phyloP scores from a whole-genome alignment of 2,329 filamentous ascomycete genomes.

The Claviceps paspali region DNA sequence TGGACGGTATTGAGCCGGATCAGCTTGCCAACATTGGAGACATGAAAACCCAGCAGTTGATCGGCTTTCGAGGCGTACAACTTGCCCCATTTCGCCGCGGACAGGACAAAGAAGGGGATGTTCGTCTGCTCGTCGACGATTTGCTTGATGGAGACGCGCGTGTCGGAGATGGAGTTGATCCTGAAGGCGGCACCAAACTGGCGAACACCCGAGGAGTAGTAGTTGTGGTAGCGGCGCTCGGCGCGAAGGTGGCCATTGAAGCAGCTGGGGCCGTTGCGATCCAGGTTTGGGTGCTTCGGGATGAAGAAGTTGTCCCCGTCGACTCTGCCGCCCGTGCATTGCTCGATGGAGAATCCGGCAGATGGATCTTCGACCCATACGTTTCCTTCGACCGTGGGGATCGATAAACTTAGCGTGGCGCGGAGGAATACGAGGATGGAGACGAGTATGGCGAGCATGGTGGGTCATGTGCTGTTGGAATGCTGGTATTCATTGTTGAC shows the following conservation, averaged over 20 bases:
- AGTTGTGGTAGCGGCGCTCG: conserved; percentile 10
- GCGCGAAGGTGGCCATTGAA: conserved; percentile 11
- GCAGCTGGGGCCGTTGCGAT: conserved; percentile 9
- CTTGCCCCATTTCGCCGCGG: conserved; percentile 6
- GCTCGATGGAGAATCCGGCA: conserved; percentile 2
- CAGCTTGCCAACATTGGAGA: conserved; percentile 8
- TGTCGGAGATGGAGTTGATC: conserved; percentile 11
- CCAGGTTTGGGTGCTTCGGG: conserved; percentile 9
- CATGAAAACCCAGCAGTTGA: too few species aligned
- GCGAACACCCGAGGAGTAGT: conserved; percentile 9
- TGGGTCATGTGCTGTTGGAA: too few species aligned
- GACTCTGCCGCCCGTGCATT: conserved; percentile 9
- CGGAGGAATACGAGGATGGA: not conserved
- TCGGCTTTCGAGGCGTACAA: conserved; percentile 12
- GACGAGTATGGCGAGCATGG: not conserved
- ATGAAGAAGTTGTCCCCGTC: conserved; percentile 8
- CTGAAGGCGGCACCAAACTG: conserved; percentile 12
- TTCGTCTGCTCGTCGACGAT: conserved; percentile 7
- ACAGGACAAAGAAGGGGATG: conserved; percentile 11
- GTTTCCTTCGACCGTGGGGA: not conserved
- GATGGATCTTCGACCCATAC: not conserved
- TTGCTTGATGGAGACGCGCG: conserved; percentile 12
- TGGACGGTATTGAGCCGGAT: conserved; percentile 14
- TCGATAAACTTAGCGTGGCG: not conserved
- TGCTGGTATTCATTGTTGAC: too few species aligned